Percentiles rank a stretch among this genome's conserved stretches.
phyloP scores from a whole-genome alignment of 164 flowering plant species.

The Vitis riparia region DNA sequence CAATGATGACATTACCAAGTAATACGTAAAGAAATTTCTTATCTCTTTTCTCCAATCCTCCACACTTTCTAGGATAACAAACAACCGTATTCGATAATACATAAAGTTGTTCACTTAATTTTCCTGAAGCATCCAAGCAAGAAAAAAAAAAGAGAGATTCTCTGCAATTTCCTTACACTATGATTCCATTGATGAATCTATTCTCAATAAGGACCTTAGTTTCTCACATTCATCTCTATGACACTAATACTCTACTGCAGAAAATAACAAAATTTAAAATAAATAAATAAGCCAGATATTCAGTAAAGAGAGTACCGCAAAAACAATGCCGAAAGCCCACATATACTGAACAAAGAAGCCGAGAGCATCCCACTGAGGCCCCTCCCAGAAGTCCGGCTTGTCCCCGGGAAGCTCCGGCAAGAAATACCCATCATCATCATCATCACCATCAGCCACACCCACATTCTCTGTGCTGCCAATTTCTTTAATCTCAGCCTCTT shows the following conservation, averaged over 20 bases:
- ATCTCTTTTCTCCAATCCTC: no score
- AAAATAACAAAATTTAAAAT: neutral
- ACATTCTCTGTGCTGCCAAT: conserved; percentile 2
- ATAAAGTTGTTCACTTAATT: no score
- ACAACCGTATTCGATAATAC: no score
- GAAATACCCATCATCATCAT: conserved; percentile 45
- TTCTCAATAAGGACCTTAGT: no score
- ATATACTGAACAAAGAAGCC: conserved; percentile 82
- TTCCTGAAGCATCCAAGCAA: no score
- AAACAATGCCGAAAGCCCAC: conserved; percentile 91
- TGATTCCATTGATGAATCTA: no score
- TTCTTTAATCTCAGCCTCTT: conserved; percentile 15
- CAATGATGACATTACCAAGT: no score
- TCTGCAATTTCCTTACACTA: no score
- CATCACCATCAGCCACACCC: conserved; percentile 5
- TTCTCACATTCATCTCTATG: no score
- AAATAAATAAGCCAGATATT: neutral
- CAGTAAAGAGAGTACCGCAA: conserved; percentile 53
- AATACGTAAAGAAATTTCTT: no score
- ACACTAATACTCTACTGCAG: neutral
- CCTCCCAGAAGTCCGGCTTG: conserved; percentile 80
- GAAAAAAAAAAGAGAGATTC: no score
- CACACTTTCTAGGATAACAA: no score
- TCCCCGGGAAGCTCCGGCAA: conserved; percentile 75
- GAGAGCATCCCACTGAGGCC: conserved; percentile 73